Evolutionary conservation across 106 monocot species (phyloP), one percentile per base, ranked within the genome.

Genomic region (Ottelia alismoides): DNA sequence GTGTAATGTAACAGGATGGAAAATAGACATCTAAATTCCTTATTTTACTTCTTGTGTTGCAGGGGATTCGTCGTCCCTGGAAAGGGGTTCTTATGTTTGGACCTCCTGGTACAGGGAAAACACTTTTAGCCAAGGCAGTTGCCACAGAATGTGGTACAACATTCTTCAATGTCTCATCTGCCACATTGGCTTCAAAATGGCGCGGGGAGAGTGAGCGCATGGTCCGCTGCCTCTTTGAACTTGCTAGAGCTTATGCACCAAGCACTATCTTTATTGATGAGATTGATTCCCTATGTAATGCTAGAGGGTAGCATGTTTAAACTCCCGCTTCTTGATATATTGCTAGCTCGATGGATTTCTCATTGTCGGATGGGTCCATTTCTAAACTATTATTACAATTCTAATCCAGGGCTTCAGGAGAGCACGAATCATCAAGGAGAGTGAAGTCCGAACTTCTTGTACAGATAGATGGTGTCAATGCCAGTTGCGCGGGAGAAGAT

Each of bases 51-150:
- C n/a, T n/a, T 43, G 40, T 43, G 6, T 43, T 64, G 31, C 53
- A 96, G 96, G 96, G 96, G 2, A 89, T 96, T 58, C 88, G 96
- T 27, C 60, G 88, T 31, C 96, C 96, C 45, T 96, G 96, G 96
- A 96, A 96, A 74, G 96, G 96, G 27, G 88, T 96, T 72, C 84
- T 96, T 61, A 96, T 96, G 96, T 96, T 96, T 72, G 96, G 96
- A 17, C 96, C 96, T 32, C 96, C 96, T 30, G 96, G 96, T 47
- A 96, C 96, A 30, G 96, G 88, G 26, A 96, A 96, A 64, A 96
- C 94, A 49, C 88, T 96, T 30, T 69, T 96, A 51, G 94, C 94
- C 28, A 96, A 96, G 61, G 96, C 96, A 49, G 96, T 96, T 27
- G 96, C 96, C 49, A 96, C 96, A 24, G 96, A 96, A 74, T 96